Evolutionary conservation across 257 asterid species (phyloP), one percentile per base, ranked within the genome.

Genomic region (Fraxinus anomala): DNA sequence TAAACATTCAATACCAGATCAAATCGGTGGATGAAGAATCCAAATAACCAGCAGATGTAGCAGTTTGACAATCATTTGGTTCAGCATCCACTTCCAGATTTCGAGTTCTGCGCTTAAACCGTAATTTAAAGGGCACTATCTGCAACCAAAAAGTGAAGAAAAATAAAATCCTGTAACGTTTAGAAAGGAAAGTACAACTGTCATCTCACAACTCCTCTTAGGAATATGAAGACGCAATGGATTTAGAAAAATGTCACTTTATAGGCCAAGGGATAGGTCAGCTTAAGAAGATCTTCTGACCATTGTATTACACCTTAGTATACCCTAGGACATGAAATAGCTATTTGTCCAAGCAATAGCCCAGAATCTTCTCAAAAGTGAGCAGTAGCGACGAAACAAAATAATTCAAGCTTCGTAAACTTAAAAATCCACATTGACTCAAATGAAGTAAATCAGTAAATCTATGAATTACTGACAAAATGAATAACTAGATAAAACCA

Each of bases 71-170:
- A 70, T 77, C 88, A 80, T 76, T 78, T 66, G 73, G 78, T 72
- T 70, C 84, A 68, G 83, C 81, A 33, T 83, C 81, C 77, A 72
- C 74, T 66, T 70, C 88, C 83, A 65, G 51, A 77, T 81, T 78
- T 66, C 70, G 82, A 40, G 83, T 78, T 88, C 82, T 88, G 89
- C 96, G 83, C 91, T 88, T 89, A 44, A 94, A 89, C 78, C 76
- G 83, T 86, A 94, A 81, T 79, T 91, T 90, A 71, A 87, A 84
- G 63, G 97, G 99, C 76, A 82, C 87, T 33, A 75, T 76, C 98
- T 94, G 97, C 76, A 65, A 76, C 68, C 68, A 73, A 21, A 63
- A 75, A 81, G 69, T 5, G 30, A 73, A 59, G 70, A 68, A 36
- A 69, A 76, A 39, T 5, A 40, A 30, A 24, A 71, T 34, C 42